These are phyloP conservation scores for Cochlearia excelsa DNA, from an alignment of 345 rosid genomes.

Conservation along the genomic window DNA sequence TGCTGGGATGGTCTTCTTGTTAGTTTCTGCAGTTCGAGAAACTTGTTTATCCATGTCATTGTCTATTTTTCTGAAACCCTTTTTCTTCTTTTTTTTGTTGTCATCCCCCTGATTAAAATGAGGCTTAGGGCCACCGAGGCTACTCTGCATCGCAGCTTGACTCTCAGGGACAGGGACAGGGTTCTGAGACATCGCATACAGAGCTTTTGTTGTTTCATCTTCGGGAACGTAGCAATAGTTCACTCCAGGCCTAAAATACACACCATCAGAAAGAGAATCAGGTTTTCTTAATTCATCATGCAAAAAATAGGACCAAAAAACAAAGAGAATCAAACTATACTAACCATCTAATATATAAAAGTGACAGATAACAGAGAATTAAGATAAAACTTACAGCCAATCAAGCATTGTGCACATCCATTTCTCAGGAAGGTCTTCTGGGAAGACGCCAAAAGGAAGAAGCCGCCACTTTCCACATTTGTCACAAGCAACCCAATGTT, in stretches of 20 bases:
- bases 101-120: conserved; percentile 31
- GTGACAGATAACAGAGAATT: conserved; percentile 4
- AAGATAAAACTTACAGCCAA: conserved; percentile 85
- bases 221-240: conserved; percentile 69
- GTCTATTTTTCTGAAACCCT: conserved; percentile 46
- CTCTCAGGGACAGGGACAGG: conserved; percentile 44
- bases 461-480: conserved; percentile 91
- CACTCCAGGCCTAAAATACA: conserved; percentile 71
- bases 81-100: conserved; percentile 47
- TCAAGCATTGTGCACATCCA: conserved; percentile 94
- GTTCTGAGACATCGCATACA: conserved; percentile 42
- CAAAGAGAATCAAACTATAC: conserved; percentile 16
- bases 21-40: conserved; percentile 42
- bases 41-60: conserved; percentile 42
- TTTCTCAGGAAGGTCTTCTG: conserved; percentile 73
- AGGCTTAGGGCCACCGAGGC: conserved; percentile 30
- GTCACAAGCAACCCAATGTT: conserved; percentile 89
- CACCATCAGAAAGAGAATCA: conserved; percentile 25
- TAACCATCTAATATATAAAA: conserved; percentile 24
- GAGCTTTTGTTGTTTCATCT: conserved; percentile 76
- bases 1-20: conserved; percentile 47
- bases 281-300: conserved; percentile 15
- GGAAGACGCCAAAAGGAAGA: conserved; percentile 68
- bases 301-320: conserved; percentile 5
- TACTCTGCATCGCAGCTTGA: conserved; percentile 46